A percentile compares a stretch with the other conserved stretches of the same genome.
These are phyloP conservation scores for Aspergillus neoniger DNA, from an alignment of 2,329 filamentous ascomycete species.

Conservation along the genomic window DNA sequence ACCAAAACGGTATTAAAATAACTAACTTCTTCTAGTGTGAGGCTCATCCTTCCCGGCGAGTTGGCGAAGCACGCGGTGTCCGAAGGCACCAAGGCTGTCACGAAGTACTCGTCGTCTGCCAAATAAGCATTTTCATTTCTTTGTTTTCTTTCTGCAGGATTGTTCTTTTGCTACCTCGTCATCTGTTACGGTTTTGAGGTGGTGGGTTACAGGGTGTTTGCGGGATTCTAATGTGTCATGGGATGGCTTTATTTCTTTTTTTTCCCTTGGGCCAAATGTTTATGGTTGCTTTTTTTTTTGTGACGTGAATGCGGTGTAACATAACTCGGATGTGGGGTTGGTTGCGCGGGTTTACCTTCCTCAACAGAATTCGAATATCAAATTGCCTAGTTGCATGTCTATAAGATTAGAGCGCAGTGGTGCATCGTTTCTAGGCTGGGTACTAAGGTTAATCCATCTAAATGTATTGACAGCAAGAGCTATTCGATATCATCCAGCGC, in stretches of 20 bases:
- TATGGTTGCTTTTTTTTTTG: conserved; percentile 46
- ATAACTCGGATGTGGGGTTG: conserved; percentile 46
- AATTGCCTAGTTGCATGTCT: conserved; percentile 18
- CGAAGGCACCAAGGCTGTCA: conserved; percentile 99
- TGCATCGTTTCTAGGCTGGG: too few relatives aligned
- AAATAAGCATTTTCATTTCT: conserved; percentile 72
- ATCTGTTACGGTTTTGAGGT: conserved; percentile 47
- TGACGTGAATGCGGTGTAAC: conserved; percentile 49
- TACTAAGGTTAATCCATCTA: too few relatives aligned
- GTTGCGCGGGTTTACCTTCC: conserved; percentile 32
- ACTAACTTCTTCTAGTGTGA: conserved; percentile 60
- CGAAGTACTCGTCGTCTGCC: conserved; percentile 99
- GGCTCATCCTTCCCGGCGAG: conserved; percentile 96
- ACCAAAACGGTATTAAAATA: neutral
- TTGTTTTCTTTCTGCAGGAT: conserved; percentile 56
- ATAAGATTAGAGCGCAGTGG: neutral
- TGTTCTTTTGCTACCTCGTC: conserved; percentile 46
- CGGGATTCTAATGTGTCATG: conserved; percentile 52
- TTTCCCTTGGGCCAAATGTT: conserved; percentile 42
- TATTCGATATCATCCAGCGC: conserved; percentile 67
- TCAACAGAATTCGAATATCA: conserved; percentile 38
- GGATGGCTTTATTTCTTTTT: conserved; percentile 46
- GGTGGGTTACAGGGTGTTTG: conserved; percentile 49
- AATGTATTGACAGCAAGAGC: neutral
- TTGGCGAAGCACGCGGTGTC: conserved; percentile 99